Evolutionary conservation across 2,329 filamentous ascomycete genomes (phyloP).

Genomic region (Sordariomycetes sp.): DNA sequence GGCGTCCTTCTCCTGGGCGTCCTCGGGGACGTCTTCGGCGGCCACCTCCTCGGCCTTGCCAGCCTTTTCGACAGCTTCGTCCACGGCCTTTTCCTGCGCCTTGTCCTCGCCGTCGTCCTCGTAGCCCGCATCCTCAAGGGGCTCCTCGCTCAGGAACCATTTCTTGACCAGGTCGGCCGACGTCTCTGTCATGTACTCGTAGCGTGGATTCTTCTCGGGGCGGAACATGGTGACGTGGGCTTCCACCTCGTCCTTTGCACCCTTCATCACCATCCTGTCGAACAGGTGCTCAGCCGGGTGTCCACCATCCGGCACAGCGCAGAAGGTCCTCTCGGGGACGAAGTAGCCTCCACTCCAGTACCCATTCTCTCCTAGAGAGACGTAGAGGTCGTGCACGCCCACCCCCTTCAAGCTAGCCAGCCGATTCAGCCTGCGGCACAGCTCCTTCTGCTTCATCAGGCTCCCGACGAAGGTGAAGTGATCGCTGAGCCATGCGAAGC

Average conservation of each 20-base stretch:
- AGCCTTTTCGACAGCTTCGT: conserved; percentile 11
- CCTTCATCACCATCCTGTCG: conserved; percentile 51
- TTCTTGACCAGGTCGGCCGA: conserved; percentile 46
- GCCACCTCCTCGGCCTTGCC: conserved; percentile 9
- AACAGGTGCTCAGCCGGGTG: conserved; percentile 27
- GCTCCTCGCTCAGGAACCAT: conserved; percentile 43
- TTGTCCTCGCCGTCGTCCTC: conserved; percentile 19
- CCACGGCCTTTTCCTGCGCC: conserved; percentile 12
- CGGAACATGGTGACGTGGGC: conserved; percentile 64
- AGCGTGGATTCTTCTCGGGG: conserved; percentile 51
- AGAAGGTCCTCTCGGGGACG: conserved; percentile 68
- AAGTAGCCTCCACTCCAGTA: conserved; percentile 51
- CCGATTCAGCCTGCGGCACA: conserved; percentile 57
- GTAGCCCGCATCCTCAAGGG: conserved; percentile 30
- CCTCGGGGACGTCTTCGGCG: conserved; percentile 8
- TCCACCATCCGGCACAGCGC: conserved; percentile 53
- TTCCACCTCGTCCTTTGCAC: conserved; percentile 58
- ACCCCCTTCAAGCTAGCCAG: conserved; percentile 53
- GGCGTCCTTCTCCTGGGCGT: conserved; percentile 3
- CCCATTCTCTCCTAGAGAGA: conserved; percentile 63
- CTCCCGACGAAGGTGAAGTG: conserved; percentile 83
- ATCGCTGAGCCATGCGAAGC: conserved; percentile 69
- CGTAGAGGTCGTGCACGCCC: conserved; percentile 68
- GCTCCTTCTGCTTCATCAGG: conserved; percentile 63
- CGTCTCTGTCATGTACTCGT: conserved; percentile 52